These are phyloP conservation scores for Ascochyta rabiei DNA, from an alignment of 2,329 filamentous ascomycete species.

Conservation along the genomic window DNA sequence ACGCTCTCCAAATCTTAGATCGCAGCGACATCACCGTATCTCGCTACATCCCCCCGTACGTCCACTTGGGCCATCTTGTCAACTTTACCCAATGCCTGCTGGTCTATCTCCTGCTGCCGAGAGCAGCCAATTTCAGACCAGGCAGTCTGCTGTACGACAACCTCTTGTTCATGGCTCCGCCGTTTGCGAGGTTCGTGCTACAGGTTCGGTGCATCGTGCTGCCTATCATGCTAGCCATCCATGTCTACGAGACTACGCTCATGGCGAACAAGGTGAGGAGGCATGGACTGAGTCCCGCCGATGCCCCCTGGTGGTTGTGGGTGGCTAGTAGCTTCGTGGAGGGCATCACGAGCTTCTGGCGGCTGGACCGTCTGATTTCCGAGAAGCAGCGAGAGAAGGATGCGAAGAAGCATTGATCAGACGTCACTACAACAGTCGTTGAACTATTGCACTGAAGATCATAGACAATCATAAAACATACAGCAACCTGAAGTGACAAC, in stretches of 20 bases:
- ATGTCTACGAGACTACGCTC: constrained; percentile 65
- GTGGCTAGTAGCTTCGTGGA: constrained; percentile 59
- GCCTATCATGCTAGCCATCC: constrained; percentile 65
- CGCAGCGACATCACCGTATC: constrained; percentile 62
- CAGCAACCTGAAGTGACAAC: too few relatives aligned
- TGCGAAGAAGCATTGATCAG: constrained; percentile 40
- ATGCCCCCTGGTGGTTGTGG: constrained; percentile 61
- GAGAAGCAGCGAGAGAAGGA: constrained; percentile 38
- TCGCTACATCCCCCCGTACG: constrained; percentile 59
- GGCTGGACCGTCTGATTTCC: constrained; percentile 40
- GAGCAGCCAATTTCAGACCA: constrained; percentile 39
- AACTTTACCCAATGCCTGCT: constrained; percentile 57
- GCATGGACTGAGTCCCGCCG: constrained; percentile 58
- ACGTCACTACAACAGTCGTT: too few relatives aligned
- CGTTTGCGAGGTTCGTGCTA: constrained; percentile 64
- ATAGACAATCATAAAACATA: too few relatives aligned
- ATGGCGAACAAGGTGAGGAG: constrained; percentile 57
- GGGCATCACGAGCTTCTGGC: constrained; percentile 56
- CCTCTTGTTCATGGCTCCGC: constrained; percentile 57
- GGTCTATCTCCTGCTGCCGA: constrained; percentile 38
- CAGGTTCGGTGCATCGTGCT: constrained; percentile 66
- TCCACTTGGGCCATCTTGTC: constrained; percentile 54
- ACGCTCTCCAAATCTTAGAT: constrained; percentile 64
- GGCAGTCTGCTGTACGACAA: constrained; percentile 45
- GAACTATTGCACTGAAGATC: too few relatives aligned